Percentiles rank a stretch among this genome's conserved stretches.
These are phyloP conservation scores for Oryza meridionalis DNA, from an alignment of 176 grass and related monocot species.

Conservation along the genomic window DNA sequence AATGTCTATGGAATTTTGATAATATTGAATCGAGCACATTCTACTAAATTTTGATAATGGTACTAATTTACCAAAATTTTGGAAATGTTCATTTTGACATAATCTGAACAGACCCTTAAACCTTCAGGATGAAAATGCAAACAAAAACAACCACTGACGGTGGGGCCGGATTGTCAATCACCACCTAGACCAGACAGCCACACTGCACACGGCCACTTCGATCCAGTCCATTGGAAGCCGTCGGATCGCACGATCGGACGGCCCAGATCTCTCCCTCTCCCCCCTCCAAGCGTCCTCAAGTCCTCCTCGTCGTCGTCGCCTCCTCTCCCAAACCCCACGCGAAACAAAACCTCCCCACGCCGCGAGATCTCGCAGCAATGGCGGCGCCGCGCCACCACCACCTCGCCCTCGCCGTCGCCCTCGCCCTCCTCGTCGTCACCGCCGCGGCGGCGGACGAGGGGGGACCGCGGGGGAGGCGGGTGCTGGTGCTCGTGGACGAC, in stretches of 20 bases:
- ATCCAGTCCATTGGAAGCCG: conserved; percentile 5
- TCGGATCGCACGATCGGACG: conserved; percentile 18
- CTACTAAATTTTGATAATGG: too few species aligned
- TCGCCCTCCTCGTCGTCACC: conserved; percentile 30
- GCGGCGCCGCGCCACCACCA: conserved; percentile 26
- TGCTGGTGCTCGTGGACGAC: conserved; percentile 89
- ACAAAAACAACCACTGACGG: not conserved
- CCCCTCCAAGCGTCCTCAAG: not conserved
- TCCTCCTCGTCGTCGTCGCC: conserved; percentile 17
- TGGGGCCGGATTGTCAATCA: not conserved
- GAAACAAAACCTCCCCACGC: conserved; percentile 14
- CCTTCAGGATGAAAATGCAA: not conserved
- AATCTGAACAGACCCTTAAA: too few species aligned
- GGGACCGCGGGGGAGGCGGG: conserved; percentile 56
- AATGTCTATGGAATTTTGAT: too few species aligned
- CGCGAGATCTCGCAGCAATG: conserved; percentile 50
- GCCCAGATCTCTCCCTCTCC: not conserved
- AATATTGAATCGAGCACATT: too few species aligned
- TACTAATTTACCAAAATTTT: too few species aligned
- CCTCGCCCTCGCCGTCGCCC: conserved; percentile 13
- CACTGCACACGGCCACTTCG: not conserved
- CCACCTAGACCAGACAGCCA: too few species aligned
- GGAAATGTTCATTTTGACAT: too few species aligned
- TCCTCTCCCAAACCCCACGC: not conserved
- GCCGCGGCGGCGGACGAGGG: conserved; percentile 26